These are phyloP conservation scores for Vitis cinerea DNA, from an alignment of 164 flowering plant species.

Conservation along the genomic window DNA sequence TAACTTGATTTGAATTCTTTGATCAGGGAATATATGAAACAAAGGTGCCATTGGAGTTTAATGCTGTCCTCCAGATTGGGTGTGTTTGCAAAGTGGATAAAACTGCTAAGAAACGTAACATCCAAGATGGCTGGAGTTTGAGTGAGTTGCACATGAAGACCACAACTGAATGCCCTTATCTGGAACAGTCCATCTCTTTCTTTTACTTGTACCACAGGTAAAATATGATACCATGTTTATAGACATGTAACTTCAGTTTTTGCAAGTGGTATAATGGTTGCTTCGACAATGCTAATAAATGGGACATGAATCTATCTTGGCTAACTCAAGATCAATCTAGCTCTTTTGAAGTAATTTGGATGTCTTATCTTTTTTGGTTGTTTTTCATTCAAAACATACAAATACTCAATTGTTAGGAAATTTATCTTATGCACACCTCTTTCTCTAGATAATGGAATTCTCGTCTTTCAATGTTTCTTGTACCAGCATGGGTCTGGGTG, in stretches of 20 bases:
- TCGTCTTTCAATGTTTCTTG: no score
- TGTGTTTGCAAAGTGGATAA: conserved; percentile 95
- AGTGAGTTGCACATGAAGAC: conserved; percentile 94
- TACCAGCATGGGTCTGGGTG: no score
- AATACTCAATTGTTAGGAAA: no score
- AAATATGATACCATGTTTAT: not conserved
- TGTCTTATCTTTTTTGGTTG: no score
- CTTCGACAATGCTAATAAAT: not conserved
- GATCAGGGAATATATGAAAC: conserved; percentile 93
- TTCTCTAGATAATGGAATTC: no score
- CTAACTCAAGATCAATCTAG: no score
- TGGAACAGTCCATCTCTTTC: conserved; percentile 70
- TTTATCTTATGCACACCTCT: no score
- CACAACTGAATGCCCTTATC: conserved; percentile 91
- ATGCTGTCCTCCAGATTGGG: conserved; percentile 80
- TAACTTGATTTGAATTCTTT: conserved; percentile 12
- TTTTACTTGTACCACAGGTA: conserved; percentile 97
- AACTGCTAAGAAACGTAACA: conserved; percentile 56
- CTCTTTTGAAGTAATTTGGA: no score
- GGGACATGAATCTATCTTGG: no score
- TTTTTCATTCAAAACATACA: no score
- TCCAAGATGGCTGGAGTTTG: conserved; percentile 72
- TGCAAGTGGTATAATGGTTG: not conserved
- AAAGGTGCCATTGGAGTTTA: conserved; percentile 74
- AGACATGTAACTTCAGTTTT: not conserved